A percentile compares a stretch with the other conserved stretches of the same genome.
phyloP scores from a whole-genome alignment of 192 early-diverging fungal genomes.

The Geranomyces variabilis region DNA sequence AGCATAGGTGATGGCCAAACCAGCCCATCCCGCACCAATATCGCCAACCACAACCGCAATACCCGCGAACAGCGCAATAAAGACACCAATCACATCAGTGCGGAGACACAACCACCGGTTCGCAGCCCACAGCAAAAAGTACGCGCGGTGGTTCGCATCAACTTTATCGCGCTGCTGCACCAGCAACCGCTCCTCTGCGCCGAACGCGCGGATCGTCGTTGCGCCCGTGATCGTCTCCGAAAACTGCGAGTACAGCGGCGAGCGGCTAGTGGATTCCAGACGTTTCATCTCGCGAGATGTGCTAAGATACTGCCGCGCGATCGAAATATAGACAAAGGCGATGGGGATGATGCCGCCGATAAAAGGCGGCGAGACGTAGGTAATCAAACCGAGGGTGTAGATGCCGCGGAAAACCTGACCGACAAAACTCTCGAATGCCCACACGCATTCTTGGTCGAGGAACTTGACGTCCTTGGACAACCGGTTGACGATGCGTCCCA shows the following conservation, averaged over 20 bases:
- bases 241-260: constrained; percentile 64
- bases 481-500: constrained; percentile 58
- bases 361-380: constrained; percentile 52
- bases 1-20: constrained; percentile 81
- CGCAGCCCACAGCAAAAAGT: constrained; percentile 81
- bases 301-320: constrained; percentile 70
- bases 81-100: constrained; percentile 61
- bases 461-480: constrained; percentile 62
- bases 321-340: constrained; percentile 52
- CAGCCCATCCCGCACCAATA: constrained; percentile 84
- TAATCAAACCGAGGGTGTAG: constrained; percentile 51
- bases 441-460: constrained; percentile 63
- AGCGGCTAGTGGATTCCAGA: constrained; percentile 68
- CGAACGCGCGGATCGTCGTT: constrained; percentile 72
- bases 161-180: constrained; percentile 44
- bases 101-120: constrained; percentile 67
- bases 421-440: constrained; percentile 65
- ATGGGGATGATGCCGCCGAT: constrained; percentile 58
- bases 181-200: constrained; percentile 78
- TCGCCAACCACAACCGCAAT: constrained; percentile 61
- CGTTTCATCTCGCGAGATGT: constrained; percentile 70
- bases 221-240: constrained; percentile 69
- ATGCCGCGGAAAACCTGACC: constrained; percentile 60
- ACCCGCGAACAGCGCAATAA: constrained; percentile 63
- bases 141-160: constrained; percentile 83